Conservation (phyloP, 2,329 filamentous ascomycete genomes). For the Xylariaceae sp. region DNA sequence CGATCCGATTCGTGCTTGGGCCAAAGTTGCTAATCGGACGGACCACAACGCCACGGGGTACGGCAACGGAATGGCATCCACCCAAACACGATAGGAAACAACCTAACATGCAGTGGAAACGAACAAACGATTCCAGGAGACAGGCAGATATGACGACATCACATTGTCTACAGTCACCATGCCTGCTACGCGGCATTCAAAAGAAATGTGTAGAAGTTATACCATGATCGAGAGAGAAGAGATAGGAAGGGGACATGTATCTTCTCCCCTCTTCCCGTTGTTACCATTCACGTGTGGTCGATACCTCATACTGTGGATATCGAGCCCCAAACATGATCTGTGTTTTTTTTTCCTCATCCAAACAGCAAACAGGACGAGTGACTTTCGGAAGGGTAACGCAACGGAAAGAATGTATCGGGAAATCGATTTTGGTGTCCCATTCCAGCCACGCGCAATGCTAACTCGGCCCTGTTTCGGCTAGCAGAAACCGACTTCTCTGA, state of each 20-base stretch:
- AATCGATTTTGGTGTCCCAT: constrained; percentile 34
- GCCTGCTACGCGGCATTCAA: constrained; percentile 2
- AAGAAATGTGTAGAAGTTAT: neutral
- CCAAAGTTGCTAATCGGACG: constrained; percentile 29
- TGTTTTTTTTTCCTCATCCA: neutral
- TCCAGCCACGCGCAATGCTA: constrained; percentile 39
- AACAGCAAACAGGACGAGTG: constrained; percentile 17
- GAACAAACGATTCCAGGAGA: constrained; percentile 33
- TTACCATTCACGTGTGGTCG: neutral
- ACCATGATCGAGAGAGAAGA: neutral
- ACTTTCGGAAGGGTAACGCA: constrained; percentile 30
- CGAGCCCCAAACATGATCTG: constrained; percentile 2
- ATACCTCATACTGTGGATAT: neutral
- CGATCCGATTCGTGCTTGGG: constrained; percentile 34
- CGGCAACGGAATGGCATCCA: constrained; percentile 38
- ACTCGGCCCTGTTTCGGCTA: constrained; percentile 34
- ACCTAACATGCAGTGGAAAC: constrained; percentile 7
- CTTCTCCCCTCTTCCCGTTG: neutral
- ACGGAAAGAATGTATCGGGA: constrained; percentile 38
- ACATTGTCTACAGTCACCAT: constrained; percentile 1
- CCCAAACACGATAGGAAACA: constrained; percentile 31
- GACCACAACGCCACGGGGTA: constrained; percentile 35
- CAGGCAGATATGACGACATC: constrained; percentile 24
- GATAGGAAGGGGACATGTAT: neutral
- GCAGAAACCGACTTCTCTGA: constrained; percentile 25